Conservation (phyloP, 371 early-diverging fungal species). For the Syncephalis fuscata region DNA sequence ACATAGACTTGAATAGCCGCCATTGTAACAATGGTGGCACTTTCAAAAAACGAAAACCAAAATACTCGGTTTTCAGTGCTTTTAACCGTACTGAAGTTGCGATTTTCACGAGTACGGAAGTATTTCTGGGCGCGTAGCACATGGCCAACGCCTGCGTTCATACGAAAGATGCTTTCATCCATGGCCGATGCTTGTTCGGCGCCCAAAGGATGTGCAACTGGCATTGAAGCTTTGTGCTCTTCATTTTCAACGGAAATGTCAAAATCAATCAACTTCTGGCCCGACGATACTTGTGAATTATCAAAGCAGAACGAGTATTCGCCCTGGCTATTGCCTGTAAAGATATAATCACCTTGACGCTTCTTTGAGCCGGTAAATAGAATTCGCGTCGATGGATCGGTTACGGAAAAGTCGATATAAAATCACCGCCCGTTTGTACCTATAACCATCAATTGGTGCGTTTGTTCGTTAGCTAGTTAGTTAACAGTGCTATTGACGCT, state of each 20-base stretch:
- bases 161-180: conserved; percentile 34
- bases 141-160: conserved; percentile 33
- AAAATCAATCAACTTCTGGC: conserved; percentile 82
- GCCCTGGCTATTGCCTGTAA: conserved; percentile 60
- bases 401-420: conserved; percentile 77
- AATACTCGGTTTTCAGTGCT: conserved; percentile 70
- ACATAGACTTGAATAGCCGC: conserved; percentile 71
- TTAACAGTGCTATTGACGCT: too few species aligned
- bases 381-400: conserved; percentile 37
- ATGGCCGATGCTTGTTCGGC: conserved; percentile 43
- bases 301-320: conserved; percentile 89
- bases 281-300: conserved; percentile 76
- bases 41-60: conserved; percentile 71
- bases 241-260: conserved; percentile 81
- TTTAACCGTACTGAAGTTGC: conserved; percentile 71
- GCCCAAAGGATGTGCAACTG: conserved; percentile 19
- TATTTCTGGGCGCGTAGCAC: conserved; percentile 64
- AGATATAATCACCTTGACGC: conserved; percentile 83
- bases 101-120: conserved; percentile 72
- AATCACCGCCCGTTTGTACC: conserved; percentile 84
- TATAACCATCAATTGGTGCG: conserved; percentile 10
- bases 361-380: conserved; percentile 57
- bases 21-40: conserved; percentile 55
- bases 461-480: background rate
- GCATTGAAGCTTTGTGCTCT: conserved; percentile 15